Base-by-base conservation (phyloP, 805 yeast genomes). In the Saccharomycopsis selenospora region DNA sequence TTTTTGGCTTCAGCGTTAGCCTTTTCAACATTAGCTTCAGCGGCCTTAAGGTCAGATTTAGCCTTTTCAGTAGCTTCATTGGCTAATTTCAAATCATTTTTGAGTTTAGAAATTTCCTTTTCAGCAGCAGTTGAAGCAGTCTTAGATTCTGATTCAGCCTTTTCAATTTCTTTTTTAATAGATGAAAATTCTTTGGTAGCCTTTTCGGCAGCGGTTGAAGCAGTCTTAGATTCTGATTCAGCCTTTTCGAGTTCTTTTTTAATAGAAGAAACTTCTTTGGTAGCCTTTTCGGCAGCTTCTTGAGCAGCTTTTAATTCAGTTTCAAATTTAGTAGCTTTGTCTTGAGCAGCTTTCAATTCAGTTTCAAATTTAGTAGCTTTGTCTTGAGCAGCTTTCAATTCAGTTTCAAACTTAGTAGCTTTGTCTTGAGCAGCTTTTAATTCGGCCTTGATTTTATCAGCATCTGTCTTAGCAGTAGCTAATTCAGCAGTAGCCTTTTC, bases 31-130 rank as follows among this genome's bases (percentile, higher is more conserved):
- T 24, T 26, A 25, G 43, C 43, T 40, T 40, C 24, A 6, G 44
- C 11, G 6, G 40, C 3, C 6, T 43, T 23, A 18, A 25, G 13
- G 13, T 23, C 27, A 23, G 27, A 23, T 3, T 14, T n/a, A 40
- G 40, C 40, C 24, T 46, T 42, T 33, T 41, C 45, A 10, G 26
- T 29, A 45, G 43, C 10, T n/a, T n/a, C n/a, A n/a, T n/a, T n/a
- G n/a, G n/a, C n/a, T n/a, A 11, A 20, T 11, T 43, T 43, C 28
- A 11, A 27, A 17, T 26, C 25, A 14, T 42, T 26, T 6, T 13
- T 17, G 27, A 18, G 14, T 18, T 27, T 14, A 5, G 24, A 22
- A n/a, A 43, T 23, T 22, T 22, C 26, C 7, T 11, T 10, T 13
- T 27, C 36, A 7, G 26, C 27, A 5, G 26, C 22, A 10, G 14